A percentile compares a stretch with the other conserved stretches of the same genome.
Evolutionary conservation across 2,329 filamentous ascomycete genomes (phyloP).

Genomic region (Magnaporthales sp.): DNA sequence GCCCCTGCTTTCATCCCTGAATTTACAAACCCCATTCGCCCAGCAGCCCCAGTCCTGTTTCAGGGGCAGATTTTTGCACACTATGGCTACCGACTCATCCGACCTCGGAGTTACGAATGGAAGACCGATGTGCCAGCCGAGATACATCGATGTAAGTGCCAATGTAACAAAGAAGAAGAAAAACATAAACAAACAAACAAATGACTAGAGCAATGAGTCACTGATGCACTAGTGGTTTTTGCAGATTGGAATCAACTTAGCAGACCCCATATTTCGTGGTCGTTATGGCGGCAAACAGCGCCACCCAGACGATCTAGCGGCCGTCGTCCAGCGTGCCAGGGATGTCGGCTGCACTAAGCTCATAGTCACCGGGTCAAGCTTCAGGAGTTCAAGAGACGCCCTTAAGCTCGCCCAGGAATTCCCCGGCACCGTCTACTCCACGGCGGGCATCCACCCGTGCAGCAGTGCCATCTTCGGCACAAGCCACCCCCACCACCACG

Average conservation of each 20-base stretch:
- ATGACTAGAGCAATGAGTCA: not conserved
- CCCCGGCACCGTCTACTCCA: slow-evolving; percentile 77
- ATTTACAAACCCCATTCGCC: not conserved
- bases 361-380: slow-evolving; percentile 86
- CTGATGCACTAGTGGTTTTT: slow-evolving; percentile 8
- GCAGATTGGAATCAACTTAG: slow-evolving; percentile 88
- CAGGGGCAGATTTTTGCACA: not conserved
- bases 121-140: slow-evolving; percentile 30
- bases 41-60: not conserved
- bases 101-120: not conserved
- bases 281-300: slow-evolving; percentile 70
- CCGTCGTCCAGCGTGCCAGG: slow-evolving; percentile 69
- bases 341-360: slow-evolving; percentile 79
- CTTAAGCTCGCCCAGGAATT: slow-evolving; percentile 65
- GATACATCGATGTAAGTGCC: slow-evolving; percentile 54
- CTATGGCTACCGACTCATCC: slow-evolving; percentile 1
- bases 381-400: slow-evolving; percentile 68
- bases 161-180: not conserved
- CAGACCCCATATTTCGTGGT: slow-evolving; percentile 83
- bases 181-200: not conserved
- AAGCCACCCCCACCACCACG: slow-evolving; percentile 32
- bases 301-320: slow-evolving; percentile 65
- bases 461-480: slow-evolving; percentile 69
- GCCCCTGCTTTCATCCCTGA: slow-evolving; percentile 1
- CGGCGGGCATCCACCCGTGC: slow-evolving; percentile 91